Conservation (phyloP, 352 stramenopile species). For the Phytophthora citrophthora region DNA sequence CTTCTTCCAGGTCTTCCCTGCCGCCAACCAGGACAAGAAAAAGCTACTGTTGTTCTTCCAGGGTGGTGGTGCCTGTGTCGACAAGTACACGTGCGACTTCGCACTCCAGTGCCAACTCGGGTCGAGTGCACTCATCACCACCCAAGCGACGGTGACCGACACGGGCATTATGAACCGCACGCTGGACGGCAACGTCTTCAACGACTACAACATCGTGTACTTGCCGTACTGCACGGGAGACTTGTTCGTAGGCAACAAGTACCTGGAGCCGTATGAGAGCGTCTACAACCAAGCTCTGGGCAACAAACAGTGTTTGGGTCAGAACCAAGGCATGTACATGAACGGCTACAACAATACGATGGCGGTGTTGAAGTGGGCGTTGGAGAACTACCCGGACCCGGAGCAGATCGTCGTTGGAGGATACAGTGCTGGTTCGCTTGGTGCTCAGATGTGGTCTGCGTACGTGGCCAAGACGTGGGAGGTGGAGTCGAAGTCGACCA, state of each 20-base stretch:
- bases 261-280: slow-evolving; percentile 27
- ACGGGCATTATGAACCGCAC: slow-evolving; percentile 56
- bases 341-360: slow-evolving; percentile 68
- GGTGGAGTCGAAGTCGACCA: slow-evolving; percentile 42
- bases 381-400: slow-evolving; percentile 58
- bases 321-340: slow-evolving; percentile 53
- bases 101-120: slow-evolving; percentile 48
- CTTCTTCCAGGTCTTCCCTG: slow-evolving; percentile 62
- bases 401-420: slow-evolving; percentile 56
- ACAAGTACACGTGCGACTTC: slow-evolving; percentile 65
- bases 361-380: slow-evolving; percentile 60
- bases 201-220: slow-evolving; percentile 76
- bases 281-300: slow-evolving; percentile 39
- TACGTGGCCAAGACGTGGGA: slow-evolving; percentile 54
- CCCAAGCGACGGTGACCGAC: slow-evolving; percentile 42
- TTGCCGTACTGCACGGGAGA: slow-evolving; percentile 72
- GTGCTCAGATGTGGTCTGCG: slow-evolving; percentile 42
- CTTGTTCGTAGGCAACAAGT: slow-evolving; percentile 56
- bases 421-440: slow-evolving; percentile 57
- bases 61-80: slow-evolving; percentile 58
- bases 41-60: slow-evolving; percentile 71
- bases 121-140: slow-evolving; percentile 42
- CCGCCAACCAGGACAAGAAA: slow-evolving; percentile 40
- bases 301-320: slow-evolving; percentile 37
- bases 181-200: slow-evolving; percentile 57